phyloP scores from a whole-genome alignment of 257 asterid genomes.

The Henckelia pumila region DNA sequence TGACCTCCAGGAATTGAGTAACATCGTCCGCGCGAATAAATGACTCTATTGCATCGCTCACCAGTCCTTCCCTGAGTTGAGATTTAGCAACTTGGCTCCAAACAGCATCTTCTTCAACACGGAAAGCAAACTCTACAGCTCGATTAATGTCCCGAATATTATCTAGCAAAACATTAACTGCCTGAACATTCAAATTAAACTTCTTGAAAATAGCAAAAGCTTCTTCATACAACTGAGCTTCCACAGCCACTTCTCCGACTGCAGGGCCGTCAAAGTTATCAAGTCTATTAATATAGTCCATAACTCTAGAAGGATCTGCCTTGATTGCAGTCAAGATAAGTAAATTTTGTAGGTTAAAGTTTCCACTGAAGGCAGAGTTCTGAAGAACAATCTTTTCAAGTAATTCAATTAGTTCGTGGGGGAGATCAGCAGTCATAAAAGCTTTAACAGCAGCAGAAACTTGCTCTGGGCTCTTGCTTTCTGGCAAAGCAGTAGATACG shows the following conservation, averaged over 20 bases:
- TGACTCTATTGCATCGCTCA: conserved; percentile 96
- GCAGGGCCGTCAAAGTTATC: conserved; percentile 99
- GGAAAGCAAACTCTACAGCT: conserved; percentile 95
- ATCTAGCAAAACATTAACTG: conserved; percentile 88
- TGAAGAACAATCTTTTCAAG: conserved; percentile 99
- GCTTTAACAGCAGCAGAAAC: conserved; percentile 99
- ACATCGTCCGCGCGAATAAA: conserved; percentile 97
- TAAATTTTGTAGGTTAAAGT: conserved; percentile 91
- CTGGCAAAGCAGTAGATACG: conserved; percentile 98
- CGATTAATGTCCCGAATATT: conserved; percentile 88
- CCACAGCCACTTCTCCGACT: conserved; percentile 98
- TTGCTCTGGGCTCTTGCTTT: conserved; percentile 99
- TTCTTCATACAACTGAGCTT: conserved; percentile 90
- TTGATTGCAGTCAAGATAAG: conserved; percentile 93
- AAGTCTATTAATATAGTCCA: conserved; percentile 94
- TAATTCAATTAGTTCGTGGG: conserved; percentile 95
- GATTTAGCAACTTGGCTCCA: conserved; percentile 99
- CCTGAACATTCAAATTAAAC: conserved; percentile 97
- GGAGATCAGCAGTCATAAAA: conserved; percentile 99
- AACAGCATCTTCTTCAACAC: conserved; percentile 97
- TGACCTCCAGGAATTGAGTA: conserved; percentile 86
- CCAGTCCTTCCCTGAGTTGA: conserved; percentile 95
- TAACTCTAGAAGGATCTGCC: conserved; percentile 96
- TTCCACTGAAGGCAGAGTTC: conserved; percentile 97
- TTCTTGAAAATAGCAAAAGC: conserved; percentile 96